Base-by-base conservation (phyloP, 441 rosid genomes). In the Adansonia madagascariensis region DNA sequence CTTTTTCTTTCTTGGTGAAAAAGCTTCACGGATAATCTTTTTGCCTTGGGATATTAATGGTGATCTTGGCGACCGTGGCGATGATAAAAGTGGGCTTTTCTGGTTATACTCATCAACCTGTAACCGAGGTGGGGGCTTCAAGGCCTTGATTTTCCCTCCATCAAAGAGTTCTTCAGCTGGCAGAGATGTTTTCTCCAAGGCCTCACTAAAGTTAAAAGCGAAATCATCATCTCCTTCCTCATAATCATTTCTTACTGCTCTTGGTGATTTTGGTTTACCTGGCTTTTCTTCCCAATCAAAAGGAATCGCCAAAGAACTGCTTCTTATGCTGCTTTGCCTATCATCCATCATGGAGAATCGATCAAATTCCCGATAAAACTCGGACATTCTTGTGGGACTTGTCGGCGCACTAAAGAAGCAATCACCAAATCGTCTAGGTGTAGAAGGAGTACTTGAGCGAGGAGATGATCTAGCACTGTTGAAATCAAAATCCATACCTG, bases 151-250 rank as follows among this genome's bases (percentile, higher is more conserved):
- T 78, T 87, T 91, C 56, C 98, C 97, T 0, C 93, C 92, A 63
- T 91, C 92, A 60, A 94, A 94, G 20, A 94, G 94, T 71, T 94
- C 93, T 6, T 94, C 97, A 0, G 98, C 98, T 0, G 88, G 67
- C 2, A 91, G 82, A 9, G 95, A 89, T 0, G 75, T 61, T 57
- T 81, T 83, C 67, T 85, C 88, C 14, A 57, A 39, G 0, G 85
- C 89, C 8, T 65, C 79, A 15, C 84, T 76, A 44, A 94, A 82
- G 77, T 86, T 86, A 52, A 94, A 94, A 14, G 97, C 94, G 43
- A 94, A 94, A 82, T 92, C 97, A 75, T 90, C 85, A 0, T 78
- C 84, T 2, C 31, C 86, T 8, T 82, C 88, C 0, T 44, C 12
- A 0, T 31, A 55, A 0, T 5, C 8, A 0, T 31, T 61, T 12